phyloP scores from a whole-genome alignment of 768 basidiomycete genomes.

The Rhizopogon roseolus region DNA sequence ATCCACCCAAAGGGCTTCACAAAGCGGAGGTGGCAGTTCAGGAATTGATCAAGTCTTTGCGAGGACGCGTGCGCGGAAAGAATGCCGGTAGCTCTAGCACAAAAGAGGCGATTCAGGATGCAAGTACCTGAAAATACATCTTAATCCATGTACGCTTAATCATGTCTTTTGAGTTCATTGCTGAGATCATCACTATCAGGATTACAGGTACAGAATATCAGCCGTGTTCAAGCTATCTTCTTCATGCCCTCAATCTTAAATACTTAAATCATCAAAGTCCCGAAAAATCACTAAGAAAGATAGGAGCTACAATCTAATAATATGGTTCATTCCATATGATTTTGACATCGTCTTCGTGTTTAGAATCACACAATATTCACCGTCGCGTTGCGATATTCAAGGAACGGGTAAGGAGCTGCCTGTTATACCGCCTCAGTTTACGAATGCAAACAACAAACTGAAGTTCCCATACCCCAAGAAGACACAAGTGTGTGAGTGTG shows the following conservation, averaged over 20 bases:
- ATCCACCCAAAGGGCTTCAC: too few species aligned
- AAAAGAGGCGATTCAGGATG: not conserved
- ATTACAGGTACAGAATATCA: too few species aligned
- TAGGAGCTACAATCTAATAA: too few species aligned
- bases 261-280: too few species aligned
- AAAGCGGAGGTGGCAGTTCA: too few species aligned
- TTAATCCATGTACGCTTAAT: too few species aligned
- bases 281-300: too few species aligned
- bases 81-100: not conserved
- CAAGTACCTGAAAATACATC: not conserved
- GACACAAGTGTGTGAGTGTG: conserved; percentile 24
- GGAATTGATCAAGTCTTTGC: not conserved
- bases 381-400: conserved; percentile 23
- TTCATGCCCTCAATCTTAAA: too few species aligned
- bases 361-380: conserved; percentile 13
- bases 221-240: too few species aligned
- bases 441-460: not conserved
- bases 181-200: too few species aligned
- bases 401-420: conserved; percentile 20
- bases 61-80: not conserved
- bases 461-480: conserved; percentile 15
- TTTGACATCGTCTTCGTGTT: too few species aligned
- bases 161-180: too few species aligned
- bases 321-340: not conserved
- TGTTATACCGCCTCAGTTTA: conserved; percentile 1